phyloP scores from a whole-genome alignment of 345 rosid species.

The Euphorbia tirucalli region DNA sequence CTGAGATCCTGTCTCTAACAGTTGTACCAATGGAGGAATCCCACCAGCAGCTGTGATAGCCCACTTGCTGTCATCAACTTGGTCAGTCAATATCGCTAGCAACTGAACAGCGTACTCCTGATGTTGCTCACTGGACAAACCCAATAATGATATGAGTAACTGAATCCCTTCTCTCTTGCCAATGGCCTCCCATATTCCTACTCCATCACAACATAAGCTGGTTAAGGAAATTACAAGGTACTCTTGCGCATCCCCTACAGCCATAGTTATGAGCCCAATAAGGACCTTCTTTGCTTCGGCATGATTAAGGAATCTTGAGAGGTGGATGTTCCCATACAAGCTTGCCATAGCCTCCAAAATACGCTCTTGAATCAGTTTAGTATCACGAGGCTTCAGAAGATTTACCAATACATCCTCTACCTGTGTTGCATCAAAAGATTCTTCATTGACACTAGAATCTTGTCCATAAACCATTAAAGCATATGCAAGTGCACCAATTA shows the following conservation, averaged over 20 bases:
- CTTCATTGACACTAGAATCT: constrained; percentile 46
- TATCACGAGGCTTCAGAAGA: constrained; percentile 64
- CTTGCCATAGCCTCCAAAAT: constrained; percentile 91
- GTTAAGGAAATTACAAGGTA: constrained; percentile 57
- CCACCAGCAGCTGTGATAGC: constrained; percentile 97
- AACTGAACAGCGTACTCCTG: constrained; percentile 79
- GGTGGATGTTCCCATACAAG: constrained; percentile 64
- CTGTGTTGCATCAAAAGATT: constrained; percentile 51
- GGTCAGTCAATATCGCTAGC: constrained; percentile 64
- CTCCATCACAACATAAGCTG: constrained; percentile 49
- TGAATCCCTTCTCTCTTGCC: constrained; percentile 84
- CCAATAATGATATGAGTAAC: constrained; percentile 71
- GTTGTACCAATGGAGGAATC: constrained; percentile 87
- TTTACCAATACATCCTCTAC: constrained; percentile 57
- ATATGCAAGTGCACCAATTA: constrained; percentile 81
- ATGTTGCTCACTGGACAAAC: constrained; percentile 83
- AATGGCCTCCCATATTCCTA: constrained; percentile 74
- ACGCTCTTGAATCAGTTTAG: constrained; percentile 70
- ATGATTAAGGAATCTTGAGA: constrained; percentile 49
- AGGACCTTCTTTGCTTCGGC: constrained; percentile 86
- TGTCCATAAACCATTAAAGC: constrained; percentile 66
- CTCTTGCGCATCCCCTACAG: constrained; percentile 63
- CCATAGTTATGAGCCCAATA: constrained; percentile 72
- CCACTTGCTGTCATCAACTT: constrained; percentile 94
- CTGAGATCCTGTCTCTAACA: constrained; percentile 78